Percentiles rank a stretch among this genome's conserved stretches.
Evolutionary conservation across 2,329 filamentous ascomycete genomes (phyloP).

Genomic region (Paecilomyces sp.): DNA sequence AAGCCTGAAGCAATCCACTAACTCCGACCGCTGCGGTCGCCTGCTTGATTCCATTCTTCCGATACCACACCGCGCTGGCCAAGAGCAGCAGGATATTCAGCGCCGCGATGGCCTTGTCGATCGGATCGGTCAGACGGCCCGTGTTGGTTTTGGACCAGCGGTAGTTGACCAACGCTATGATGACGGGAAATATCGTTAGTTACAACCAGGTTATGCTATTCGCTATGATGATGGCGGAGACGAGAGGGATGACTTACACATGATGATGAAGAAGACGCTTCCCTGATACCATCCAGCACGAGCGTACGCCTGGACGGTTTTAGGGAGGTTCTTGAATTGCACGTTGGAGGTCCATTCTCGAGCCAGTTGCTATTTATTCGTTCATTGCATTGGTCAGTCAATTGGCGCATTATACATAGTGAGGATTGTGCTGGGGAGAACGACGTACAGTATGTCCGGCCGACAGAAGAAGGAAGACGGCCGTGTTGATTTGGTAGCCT

Average conservation of each 20-base stretch:
- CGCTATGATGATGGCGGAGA: background rate
- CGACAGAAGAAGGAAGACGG: constrained; percentile 12
- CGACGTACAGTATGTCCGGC: constrained; percentile 17
- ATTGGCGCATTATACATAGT: too few relatives aligned
- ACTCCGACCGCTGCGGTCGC: constrained; percentile 3
- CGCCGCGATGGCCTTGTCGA: constrained; percentile 21
- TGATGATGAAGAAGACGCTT: constrained; percentile 17
- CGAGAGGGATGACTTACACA: constrained; percentile 8
- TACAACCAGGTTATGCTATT: too few relatives aligned
- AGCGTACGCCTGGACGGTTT: constrained; percentile 6
- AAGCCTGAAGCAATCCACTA: background rate
- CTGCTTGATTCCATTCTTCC: constrained; percentile 17
- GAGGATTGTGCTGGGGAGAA: background rate
- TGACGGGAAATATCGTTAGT: background rate
- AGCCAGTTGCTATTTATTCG: constrained; percentile 9
- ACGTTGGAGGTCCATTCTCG: constrained; percentile 17
- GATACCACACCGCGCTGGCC: constrained; percentile 24
- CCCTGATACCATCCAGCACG: constrained; percentile 23
- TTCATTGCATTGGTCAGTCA: too few relatives aligned
- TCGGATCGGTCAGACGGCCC: constrained; percentile 15
- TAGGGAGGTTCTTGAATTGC: constrained; percentile 13
- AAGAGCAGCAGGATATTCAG: constrained; percentile 18
- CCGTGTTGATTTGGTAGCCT: constrained; percentile 3
- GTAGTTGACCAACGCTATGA: constrained; percentile 18
- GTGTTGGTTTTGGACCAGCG: constrained; percentile 16